Conservation (phyloP, 1,284 basidiomycete genomes). For the Ganoderma sinense region DNA sequence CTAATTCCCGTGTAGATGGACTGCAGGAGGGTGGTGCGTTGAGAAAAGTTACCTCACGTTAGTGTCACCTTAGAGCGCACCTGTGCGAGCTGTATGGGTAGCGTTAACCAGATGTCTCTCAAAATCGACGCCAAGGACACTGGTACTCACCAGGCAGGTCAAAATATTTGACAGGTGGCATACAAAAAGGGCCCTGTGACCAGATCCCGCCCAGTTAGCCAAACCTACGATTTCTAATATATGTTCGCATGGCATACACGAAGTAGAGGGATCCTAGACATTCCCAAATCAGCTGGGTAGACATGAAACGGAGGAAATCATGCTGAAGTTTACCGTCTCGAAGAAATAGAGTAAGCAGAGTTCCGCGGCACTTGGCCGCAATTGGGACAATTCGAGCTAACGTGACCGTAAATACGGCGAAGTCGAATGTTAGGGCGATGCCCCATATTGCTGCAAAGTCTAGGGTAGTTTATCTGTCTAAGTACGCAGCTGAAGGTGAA, state of each 20-base stretch:
- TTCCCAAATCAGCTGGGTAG: background rate
- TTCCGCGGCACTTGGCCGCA: constrained; percentile 10
- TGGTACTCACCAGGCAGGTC: constrained; percentile 12
- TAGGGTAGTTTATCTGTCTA: background rate
- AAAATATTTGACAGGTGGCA: constrained; percentile 18
- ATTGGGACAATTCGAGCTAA: constrained; percentile 4
- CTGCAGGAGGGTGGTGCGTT: constrained; percentile 1
- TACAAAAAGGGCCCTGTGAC: constrained; percentile 10
- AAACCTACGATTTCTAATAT: background rate
- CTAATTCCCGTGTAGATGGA: constrained; percentile 16
- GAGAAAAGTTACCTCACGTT: background rate
- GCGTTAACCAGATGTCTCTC: background rate
- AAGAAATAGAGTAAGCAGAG: constrained; percentile 12
- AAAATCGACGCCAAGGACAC: background rate
- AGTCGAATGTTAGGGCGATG: constrained; percentile 12
- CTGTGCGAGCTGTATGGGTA: background rate
- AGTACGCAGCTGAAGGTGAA: background rate
- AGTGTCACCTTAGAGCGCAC: background rate
- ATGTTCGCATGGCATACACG: background rate
- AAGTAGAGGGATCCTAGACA: constrained; percentile 8
- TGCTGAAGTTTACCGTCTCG: constrained; percentile 12
- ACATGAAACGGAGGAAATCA: background rate
- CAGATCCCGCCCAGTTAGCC: background rate
- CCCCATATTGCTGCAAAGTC: constrained; percentile 17
- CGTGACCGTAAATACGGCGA: constrained; percentile 16